Evolutionary conservation across 129 eudicot genomes (phyloP), one percentile per base, ranked within the genome.

Genomic region (Saussurea involucrata): DNA sequence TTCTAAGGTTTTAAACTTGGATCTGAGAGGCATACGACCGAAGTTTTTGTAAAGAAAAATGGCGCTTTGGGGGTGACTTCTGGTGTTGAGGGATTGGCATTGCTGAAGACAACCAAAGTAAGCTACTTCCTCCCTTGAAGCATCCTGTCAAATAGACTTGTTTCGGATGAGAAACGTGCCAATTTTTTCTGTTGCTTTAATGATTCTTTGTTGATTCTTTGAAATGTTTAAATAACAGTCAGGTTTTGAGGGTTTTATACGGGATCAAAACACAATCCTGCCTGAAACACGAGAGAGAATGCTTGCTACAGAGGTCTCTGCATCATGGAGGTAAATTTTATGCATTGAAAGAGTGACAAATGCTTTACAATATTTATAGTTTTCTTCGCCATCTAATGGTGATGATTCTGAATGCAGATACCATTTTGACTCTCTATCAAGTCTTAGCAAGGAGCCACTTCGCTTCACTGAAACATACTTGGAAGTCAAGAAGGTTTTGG

Each of bases 21-120:
- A 83, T 86, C 97, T 68, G 99, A 92, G 88, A 88, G 85, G 78
- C 99, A 92, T 82, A 85, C 86, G 22, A 86, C 97, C 8, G 96
- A 95, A 85, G 92, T 95, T 33, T 65, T 82, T 29, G 70, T 88
- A 33, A 88, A 68, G 64, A 92, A 95, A 71, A 83, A 80, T 53
- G 99, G 95, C 40, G 76, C 79, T 72, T 33, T 95, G 78, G 81
- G 69, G 82, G 82, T 95, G 70, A 83, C 93, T 72, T 92, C 99
- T 76, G 97, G 99, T 64, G 83, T 95, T 84, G 95, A 85, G 69
- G 97, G 95, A 40, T 84, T 95, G 69, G 58, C 97, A 66, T 61
- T 95, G 86, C 90, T 95, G 73, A 95, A 95, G 87, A 95, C 99
- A 49, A 95, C 97, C 68, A 82, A 92, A 79, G 99, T 95, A 83